Base-by-base conservation (phyloP, 495 filamentous ascomycete species). In the Talaromyces ruber region DNA sequence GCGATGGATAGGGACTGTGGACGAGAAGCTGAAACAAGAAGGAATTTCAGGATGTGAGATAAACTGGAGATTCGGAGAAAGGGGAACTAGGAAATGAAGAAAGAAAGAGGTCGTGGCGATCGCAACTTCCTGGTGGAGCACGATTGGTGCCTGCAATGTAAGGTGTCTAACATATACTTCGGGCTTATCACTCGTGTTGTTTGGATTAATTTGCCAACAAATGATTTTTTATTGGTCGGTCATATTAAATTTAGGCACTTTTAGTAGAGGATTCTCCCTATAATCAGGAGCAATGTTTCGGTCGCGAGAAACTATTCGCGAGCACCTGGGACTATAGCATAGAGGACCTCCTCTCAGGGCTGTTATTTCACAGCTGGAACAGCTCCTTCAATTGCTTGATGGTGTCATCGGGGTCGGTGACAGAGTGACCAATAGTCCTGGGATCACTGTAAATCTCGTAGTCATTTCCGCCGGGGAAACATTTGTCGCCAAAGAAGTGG, bases 401-500 rank as follows among this genome's bases (percentile, higher is more conserved):
- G 57, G 92, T 96, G 66, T 98, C 92, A 61, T 92, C 86, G 12
- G 94, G 93, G 54, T 79, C 82, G 56, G 80, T 81, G 56, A 98
- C 94, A 18, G 84, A 74, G 74, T 98, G 94, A 6, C 94, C 94
- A 56, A 89, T 84, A 12, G 90, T 93, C 63, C 93, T 79, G 51
- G 80, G 68, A 71, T 98, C 94, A 55, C 73, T 69, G 72, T 86
- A 97, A 67, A 98, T 97, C 81, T 98, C 94, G 65, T 86, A 92
- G 72, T 98, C 94, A 71, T 98, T 98, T 51, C 94, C 94, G 61
- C 94, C 93, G 66, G 84, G 72, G 66, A 81, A 83, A 26, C 89
- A 89, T 84, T 98, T 98, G 78, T 98, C 94, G 52, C 94, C 94
- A 71, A 98, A 98, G 84, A 98, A 98, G 80, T 98, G 94, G 68